Conservation (phyloP, 2,329 filamentous ascomycete genomes). For the Aspergillus sp. region DNA sequence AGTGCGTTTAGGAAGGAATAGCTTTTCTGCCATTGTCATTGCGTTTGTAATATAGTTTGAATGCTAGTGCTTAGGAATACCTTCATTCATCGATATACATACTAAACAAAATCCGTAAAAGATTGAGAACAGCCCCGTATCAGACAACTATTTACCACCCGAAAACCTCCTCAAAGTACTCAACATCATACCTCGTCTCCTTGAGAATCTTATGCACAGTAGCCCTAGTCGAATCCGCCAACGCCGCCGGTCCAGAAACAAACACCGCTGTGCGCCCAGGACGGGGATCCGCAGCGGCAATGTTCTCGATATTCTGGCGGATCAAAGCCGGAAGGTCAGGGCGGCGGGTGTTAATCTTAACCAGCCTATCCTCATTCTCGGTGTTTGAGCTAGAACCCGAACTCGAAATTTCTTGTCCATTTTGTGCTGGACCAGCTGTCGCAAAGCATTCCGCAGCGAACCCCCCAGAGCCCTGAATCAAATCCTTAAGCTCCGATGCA, state of each 20-base stretch:
- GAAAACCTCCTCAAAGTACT: conserved; percentile 42
- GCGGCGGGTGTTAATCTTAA: neutral
- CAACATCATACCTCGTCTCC: conserved; percentile 28
- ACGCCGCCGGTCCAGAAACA: conserved; percentile 39
- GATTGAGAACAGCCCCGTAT: no score
- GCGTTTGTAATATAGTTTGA: no score
- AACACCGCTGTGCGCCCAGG: conserved; percentile 36
- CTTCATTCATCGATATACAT: no score
- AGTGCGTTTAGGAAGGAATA: conserved; percentile 28
- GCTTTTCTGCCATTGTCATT: no score
- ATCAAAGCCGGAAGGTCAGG: neutral
- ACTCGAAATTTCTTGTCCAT: no score
- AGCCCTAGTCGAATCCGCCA: conserved; percentile 45
- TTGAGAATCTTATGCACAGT: conserved; percentile 35
- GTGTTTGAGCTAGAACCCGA: no score
- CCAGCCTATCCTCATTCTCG: neutral
- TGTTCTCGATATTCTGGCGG: neutral
- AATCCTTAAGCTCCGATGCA: neutral
- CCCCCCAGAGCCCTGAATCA: no score
- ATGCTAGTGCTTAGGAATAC: neutral
- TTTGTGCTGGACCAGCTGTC: neutral
- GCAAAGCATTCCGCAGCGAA: neutral
- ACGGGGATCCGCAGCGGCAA: neutral
- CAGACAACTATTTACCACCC: neutral
- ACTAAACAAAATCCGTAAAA: no score